Evolutionary conservation across 75 land plant genomes (phyloP).

Genomic region (Sequoia sempervirens): DNA sequence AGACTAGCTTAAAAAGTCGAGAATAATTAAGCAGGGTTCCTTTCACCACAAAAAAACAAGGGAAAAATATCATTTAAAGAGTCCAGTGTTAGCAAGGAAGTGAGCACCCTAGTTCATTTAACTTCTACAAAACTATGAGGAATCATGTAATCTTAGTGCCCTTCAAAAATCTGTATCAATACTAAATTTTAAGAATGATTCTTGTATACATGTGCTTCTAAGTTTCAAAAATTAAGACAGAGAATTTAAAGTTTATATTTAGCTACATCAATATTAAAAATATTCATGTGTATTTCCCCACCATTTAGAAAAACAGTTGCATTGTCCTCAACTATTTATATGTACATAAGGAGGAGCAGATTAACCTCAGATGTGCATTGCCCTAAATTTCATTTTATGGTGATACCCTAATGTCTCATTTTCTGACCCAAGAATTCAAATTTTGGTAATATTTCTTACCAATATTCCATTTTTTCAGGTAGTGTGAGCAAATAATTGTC

Average conservation of each 20-base stretch:
- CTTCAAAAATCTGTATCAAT: background rate
- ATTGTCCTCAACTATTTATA: background rate
- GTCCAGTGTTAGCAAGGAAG: background rate
- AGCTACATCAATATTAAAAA: background rate
- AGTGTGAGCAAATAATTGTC: background rate
- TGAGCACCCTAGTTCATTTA: background rate
- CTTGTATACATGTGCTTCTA: background rate
- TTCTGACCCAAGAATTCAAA: background rate
- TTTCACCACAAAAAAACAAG: background rate
- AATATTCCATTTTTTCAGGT: background rate
- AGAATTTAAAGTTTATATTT: background rate
- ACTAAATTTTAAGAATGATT: background rate
- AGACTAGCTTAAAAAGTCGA: background rate
- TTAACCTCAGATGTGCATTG: background rate
- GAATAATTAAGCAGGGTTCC: background rate
- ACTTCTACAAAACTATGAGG: background rate
- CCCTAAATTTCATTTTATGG: background rate
- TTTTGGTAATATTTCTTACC: background rate
- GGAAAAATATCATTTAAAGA: background rate
- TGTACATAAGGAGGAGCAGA: background rate
- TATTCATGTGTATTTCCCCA: background rate
- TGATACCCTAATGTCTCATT: background rate
- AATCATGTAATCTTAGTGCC: background rate
- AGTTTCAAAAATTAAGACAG: background rate
- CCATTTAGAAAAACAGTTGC: background rate